Conservation (phyloP, 2,329 filamentous ascomycete genomes). For the Pseudogymnoascus pannorum region DNA sequence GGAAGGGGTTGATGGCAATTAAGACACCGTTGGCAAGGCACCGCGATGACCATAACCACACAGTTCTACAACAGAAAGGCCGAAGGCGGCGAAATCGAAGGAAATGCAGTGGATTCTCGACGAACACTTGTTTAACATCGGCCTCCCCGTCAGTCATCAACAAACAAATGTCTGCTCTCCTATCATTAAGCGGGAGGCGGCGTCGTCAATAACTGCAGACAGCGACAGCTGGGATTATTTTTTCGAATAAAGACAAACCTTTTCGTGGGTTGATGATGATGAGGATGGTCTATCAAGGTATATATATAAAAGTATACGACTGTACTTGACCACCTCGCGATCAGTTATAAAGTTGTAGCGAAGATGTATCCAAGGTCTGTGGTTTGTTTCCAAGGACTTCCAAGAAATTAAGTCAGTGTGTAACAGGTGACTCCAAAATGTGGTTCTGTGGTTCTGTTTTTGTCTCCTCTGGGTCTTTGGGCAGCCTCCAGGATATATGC, state of each 20-base stretch:
- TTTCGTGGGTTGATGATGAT: too few species aligned
- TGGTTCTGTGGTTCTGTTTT: background rate
- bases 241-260: conserved; percentile 4
- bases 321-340: conserved; percentile 6
- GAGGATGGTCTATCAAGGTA: background rate
- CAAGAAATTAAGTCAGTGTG: background rate
- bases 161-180: background rate
- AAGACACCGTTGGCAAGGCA: conserved; percentile 8
- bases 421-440: conserved; percentile 2
- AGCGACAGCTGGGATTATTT: background rate
- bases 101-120: conserved; percentile 2
- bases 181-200: background rate
- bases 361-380: background rate
- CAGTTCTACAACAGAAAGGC: background rate
- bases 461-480: conserved; percentile 6
- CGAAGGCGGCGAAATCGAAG: conserved; percentile 3
- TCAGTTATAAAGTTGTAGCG: background rate
- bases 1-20: background rate
- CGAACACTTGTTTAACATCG: conserved; percentile 7
- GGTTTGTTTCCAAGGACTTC: background rate
- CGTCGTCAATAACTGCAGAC: background rate
- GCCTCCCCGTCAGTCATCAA: conserved; percentile 1
- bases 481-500: conserved; percentile 4
- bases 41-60: background rate
- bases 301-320: conserved; percentile 1